A percentile compares a stretch with the other conserved stretches of the same genome.
Conservation (phyloP, 345 rosid species). For the Clausena lansium region DNA sequence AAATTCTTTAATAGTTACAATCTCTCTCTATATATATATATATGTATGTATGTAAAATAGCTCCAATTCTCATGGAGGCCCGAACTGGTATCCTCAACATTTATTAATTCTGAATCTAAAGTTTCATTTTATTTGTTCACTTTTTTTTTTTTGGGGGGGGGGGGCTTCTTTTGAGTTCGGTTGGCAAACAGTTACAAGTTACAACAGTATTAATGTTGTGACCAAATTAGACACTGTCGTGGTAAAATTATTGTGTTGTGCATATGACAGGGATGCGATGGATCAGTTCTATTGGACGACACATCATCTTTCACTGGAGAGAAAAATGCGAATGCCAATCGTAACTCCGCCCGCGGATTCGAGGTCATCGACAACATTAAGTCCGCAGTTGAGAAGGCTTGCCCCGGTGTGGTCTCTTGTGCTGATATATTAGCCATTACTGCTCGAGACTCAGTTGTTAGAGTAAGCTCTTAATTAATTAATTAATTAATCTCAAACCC, state of each 20-base stretch:
- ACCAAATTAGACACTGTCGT: neutral
- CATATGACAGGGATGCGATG: conserved; percentile 71
- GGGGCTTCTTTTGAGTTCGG: neutral
- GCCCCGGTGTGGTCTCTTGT: conserved; percentile 85
- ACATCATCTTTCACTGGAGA: conserved; percentile 78
- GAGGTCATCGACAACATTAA: conserved; percentile 68
- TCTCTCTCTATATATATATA: no score
- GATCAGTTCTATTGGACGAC: conserved; percentile 76
- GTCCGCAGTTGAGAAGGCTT: conserved; percentile 65
- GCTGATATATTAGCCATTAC: conserved; percentile 78
- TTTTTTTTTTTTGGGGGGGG: no score
- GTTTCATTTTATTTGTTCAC: neutral
- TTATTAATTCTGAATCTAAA: neutral
- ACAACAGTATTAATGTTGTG: neutral
- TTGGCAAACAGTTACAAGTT: neutral
- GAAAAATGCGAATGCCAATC: conserved; percentile 66
- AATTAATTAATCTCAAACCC: no score
- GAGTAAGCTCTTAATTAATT: conserved; percentile 30
- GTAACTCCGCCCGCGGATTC: conserved; percentile 72
- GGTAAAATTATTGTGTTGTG: neutral
- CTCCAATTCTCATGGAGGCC: no score
- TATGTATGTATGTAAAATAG: no score
- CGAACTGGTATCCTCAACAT: no score
- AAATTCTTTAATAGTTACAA: no score
- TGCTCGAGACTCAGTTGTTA: conserved; percentile 60